A percentile compares a stretch with the other conserved stretches of the same genome.
Conservation (phyloP, 345 rosid species). For the Eucalyptus cloeziana region DNA sequence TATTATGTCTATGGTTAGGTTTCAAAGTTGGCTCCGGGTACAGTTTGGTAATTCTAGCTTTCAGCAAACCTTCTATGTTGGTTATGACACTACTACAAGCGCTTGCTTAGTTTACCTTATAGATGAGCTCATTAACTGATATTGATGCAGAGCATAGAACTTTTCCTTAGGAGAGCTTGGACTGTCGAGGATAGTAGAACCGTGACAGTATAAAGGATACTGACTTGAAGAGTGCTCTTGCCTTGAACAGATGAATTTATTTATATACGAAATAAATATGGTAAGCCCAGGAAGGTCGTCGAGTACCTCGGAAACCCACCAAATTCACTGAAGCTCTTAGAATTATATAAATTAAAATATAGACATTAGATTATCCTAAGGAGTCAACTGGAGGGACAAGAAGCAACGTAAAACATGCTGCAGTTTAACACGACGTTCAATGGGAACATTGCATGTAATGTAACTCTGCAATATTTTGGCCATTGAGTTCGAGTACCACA, state of each 20-base stretch:
- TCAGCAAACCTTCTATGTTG: neutral
- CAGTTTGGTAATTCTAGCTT: neutral
- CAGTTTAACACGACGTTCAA: neutral
- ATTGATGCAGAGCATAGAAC: neutral
- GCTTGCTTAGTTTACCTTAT: neutral
- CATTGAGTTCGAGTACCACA: neutral
- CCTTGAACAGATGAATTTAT: neutral
- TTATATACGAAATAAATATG: neutral
- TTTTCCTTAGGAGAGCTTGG: neutral
- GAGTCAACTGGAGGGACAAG: neutral
- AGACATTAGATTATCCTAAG: neutral
- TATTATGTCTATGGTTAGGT: neutral
- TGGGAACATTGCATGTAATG: neutral
- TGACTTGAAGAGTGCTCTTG: neutral
- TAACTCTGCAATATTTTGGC: neutral
- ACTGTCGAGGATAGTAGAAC: neutral
- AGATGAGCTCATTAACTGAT: neutral
- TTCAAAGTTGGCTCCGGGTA: neutral
- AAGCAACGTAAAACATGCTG: neutral
- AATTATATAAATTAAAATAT: neutral
- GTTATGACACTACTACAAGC: neutral
- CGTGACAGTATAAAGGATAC: neutral
- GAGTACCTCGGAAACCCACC: neutral
- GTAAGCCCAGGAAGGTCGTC: neutral
- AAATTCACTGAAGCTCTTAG: neutral